Evolutionary conservation across 2,329 filamentous ascomycete species (phyloP).

Genomic region (Botrytis fragariae): DNA sequence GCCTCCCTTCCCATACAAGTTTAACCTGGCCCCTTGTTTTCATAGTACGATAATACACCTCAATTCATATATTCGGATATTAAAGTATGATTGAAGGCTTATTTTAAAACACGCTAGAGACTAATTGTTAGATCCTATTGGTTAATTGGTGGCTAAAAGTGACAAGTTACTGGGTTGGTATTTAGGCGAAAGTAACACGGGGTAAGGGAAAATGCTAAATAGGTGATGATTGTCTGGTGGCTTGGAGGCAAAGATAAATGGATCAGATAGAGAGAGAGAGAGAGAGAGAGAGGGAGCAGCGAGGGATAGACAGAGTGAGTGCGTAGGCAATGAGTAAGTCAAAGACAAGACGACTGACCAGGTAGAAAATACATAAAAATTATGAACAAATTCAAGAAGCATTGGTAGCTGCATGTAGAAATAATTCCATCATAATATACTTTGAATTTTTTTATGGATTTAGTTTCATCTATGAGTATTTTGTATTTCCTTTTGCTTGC

Average conservation of each 20-base stretch:
- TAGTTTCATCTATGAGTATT: not conserved
- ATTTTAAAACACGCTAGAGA: conserved; percentile 11
- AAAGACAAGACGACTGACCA: not conserved
- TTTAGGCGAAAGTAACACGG: conserved; percentile 14
- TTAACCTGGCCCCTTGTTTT: conserved; percentile 10
- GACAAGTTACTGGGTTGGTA: not conserved
- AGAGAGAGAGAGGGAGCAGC: not conserved
- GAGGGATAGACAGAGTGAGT: not conserved
- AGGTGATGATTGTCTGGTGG: conserved; percentile 9
- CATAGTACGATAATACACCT: not conserved
- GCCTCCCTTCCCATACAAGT: not conserved
- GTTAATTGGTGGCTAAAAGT: not conserved
- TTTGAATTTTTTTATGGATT: not conserved
- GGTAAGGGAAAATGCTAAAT: conserved; percentile 2
- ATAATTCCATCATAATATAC: not conserved
- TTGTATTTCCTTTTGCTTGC: conserved; percentile 1
- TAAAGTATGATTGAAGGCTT: conserved; percentile 2
- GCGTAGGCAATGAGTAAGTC: not conserved
- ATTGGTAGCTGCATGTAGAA: not conserved
- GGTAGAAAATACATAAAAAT: not conserved
- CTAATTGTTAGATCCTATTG: not conserved
- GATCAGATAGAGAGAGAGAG: not conserved
- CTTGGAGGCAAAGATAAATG: not conserved
- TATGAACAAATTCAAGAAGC: not conserved
- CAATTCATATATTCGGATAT: not conserved